Conservation (phyloP, 176 grass and related monocot species). For the Phoenix dactylifera region DNA sequence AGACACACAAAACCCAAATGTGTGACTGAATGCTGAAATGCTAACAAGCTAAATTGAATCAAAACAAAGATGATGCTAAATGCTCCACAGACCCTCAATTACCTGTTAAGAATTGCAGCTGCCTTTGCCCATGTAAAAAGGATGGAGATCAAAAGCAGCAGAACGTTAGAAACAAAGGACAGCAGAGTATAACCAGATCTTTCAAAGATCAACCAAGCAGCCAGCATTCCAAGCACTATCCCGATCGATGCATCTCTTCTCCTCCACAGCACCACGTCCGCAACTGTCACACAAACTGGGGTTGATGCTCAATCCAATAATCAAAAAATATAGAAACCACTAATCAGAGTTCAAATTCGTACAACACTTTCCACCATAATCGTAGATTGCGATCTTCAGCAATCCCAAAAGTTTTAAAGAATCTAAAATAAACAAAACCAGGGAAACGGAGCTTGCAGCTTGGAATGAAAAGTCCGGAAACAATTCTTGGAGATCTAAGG, state of each 20-base stretch:
- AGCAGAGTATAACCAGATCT: conserved; percentile 40
- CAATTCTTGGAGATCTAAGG: too few species aligned
- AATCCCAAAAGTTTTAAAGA: too few species aligned
- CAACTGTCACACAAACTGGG: conserved; percentile 18
- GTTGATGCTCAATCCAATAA: not conserved
- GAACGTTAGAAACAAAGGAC: conserved; percentile 55
- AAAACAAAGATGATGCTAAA: too few species aligned
- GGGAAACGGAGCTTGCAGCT: not conserved
- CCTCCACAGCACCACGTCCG: conserved; percentile 73
- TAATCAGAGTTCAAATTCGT: not conserved
- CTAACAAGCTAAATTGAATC: too few species aligned
- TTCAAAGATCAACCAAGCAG: conserved; percentile 46
- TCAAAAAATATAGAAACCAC: not conserved
- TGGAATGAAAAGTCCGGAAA: not conserved
- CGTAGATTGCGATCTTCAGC: too few species aligned
- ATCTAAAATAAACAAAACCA: not conserved
- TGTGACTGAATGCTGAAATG: too few species aligned
- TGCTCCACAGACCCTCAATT: not conserved
- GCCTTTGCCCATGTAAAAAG: conserved; percentile 80
- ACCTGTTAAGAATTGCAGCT: conserved; percentile 62
- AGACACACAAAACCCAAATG: too few species aligned
- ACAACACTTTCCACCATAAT: too few species aligned
- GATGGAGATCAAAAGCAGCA: conserved; percentile 69
- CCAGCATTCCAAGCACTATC: conserved; percentile 30
- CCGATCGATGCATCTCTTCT: conserved; percentile 30